Conservation (phyloP, 2,329 filamentous ascomycete genomes). For the Bipolaris victoriae region DNA sequence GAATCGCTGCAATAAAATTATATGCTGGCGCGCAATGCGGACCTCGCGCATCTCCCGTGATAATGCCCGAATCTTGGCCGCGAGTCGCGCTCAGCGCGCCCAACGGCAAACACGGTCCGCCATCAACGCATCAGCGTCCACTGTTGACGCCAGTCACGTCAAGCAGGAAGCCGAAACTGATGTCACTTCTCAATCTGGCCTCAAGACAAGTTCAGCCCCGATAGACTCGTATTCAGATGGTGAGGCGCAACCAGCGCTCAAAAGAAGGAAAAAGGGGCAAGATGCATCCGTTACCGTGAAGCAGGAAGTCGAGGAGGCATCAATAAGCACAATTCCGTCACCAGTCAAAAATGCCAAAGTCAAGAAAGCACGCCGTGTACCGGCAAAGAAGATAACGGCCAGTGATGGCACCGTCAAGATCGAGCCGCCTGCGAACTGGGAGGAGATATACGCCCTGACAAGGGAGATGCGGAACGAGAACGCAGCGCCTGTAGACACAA, state of each 20-base stretch:
- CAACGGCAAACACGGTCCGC: conserved; percentile 43
- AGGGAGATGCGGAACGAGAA: conserved; percentile 77
- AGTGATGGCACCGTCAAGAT: conserved; percentile 49
- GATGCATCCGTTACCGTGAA: conserved; percentile 43
- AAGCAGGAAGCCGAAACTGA: conserved; percentile 19
- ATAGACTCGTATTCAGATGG: conserved; percentile 34
- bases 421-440: conserved; percentile 79
- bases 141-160: conserved; percentile 13
- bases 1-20: background rate
- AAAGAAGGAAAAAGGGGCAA: conserved; percentile 58
- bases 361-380: conserved; percentile 47
- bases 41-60: conserved; percentile 49
- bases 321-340: conserved; percentile 28
- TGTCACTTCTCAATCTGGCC: conserved; percentile 29
- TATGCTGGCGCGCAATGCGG: conserved; percentile 32
- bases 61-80: conserved; percentile 41
- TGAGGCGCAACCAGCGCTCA: conserved; percentile 21
- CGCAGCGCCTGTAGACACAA: conserved; percentile 88
- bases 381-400: conserved; percentile 43
- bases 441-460: conserved; percentile 77
- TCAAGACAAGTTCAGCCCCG: conserved; percentile 42
- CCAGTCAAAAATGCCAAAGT: conserved; percentile 32
- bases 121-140: conserved; percentile 29
- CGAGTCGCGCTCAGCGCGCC: conserved; percentile 34
- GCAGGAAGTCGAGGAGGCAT: conserved; percentile 33